phyloP scores from a whole-genome alignment of 306 rosid genomes.

The Ammopiptanthus mongolicus region DNA sequence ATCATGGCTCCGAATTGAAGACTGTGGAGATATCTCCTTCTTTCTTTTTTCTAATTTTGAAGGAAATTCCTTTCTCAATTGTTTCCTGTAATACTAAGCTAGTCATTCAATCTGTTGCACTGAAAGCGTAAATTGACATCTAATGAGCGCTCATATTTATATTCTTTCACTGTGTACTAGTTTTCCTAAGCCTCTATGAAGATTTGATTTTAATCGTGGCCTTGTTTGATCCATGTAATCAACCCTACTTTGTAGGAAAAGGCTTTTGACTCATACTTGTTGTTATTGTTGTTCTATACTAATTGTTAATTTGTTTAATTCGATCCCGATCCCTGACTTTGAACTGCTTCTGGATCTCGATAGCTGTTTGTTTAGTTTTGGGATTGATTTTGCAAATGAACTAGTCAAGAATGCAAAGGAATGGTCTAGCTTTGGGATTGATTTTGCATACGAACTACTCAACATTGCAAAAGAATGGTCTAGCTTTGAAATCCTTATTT shows the following conservation, averaged over 20 bases:
- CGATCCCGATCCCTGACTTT: neutral
- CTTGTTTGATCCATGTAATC: neutral
- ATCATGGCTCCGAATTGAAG: neutral
- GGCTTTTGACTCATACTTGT: too few relatives aligned
- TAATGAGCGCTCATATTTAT: neutral
- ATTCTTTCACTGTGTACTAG: neutral
- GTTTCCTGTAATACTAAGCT: neutral
- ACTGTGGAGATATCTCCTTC: neutral
- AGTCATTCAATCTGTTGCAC: neutral
- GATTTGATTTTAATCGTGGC: neutral
- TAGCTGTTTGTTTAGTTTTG: neutral
- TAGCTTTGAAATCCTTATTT: neutral
- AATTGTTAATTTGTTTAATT: neutral
- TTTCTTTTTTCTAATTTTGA: neutral
- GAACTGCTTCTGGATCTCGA: neutral
- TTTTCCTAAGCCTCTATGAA: too few relatives aligned
- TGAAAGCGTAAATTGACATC: neutral
- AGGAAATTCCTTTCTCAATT: too few relatives aligned
- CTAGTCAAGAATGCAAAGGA: neutral
- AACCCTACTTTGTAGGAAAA: neutral
- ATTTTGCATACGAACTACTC: neutral
- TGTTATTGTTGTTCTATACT: too few relatives aligned
- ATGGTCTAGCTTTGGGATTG: neutral
- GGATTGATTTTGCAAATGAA: neutral
- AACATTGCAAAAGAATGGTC: neutral